Percentiles rank a stretch among this genome's conserved stretches.
phyloP scores from a whole-genome alignment of 805 yeast species.

The Hemisphaericaspora nanyangensis region DNA sequence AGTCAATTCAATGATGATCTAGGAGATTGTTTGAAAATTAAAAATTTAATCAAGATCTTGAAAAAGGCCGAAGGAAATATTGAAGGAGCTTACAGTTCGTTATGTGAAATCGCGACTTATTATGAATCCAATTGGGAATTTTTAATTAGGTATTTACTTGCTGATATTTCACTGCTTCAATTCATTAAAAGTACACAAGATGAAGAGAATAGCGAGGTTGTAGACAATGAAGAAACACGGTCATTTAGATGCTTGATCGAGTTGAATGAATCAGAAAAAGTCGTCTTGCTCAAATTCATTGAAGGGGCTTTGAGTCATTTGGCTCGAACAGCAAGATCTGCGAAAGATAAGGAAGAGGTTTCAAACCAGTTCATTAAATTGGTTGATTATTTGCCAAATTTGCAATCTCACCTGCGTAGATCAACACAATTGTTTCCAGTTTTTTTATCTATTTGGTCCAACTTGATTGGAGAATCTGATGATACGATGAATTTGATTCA shows the following conservation, averaged over 20 bases:
- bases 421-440: constrained; percentile 13
- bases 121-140: constrained; percentile 35
- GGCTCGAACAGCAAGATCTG: constrained; percentile 20
- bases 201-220: constrained; percentile 1
- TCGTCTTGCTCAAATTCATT: constrained; percentile 32
- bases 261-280: constrained; percentile 18
- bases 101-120: constrained; percentile 13
- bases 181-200: constrained; percentile 13
- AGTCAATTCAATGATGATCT: constrained; percentile 18
- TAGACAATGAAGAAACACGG: constrained; percentile 10
- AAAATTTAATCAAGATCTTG: constrained; percentile 14
- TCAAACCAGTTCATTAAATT: constrained; percentile 18
- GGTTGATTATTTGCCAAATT: constrained; percentile 18
- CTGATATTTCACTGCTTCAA: constrained; percentile 40
- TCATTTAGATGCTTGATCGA: constrained; percentile 29
- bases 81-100: constrained; percentile 3
- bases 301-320: constrained; percentile 36
- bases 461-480: constrained; percentile 13
- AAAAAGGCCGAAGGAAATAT: constrained; percentile 1
- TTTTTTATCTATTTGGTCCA: constrained; percentile 26
- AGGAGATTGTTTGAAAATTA: constrained; percentile 18
- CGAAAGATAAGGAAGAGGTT: constrained; percentile 11
- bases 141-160: constrained; percentile 37
- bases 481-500: constrained; percentile 17
- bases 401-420: constrained; percentile 21